Conservation (phyloP, 495 filamentous ascomycete genomes). For the Lasiosphaeria miniovina region DNA sequence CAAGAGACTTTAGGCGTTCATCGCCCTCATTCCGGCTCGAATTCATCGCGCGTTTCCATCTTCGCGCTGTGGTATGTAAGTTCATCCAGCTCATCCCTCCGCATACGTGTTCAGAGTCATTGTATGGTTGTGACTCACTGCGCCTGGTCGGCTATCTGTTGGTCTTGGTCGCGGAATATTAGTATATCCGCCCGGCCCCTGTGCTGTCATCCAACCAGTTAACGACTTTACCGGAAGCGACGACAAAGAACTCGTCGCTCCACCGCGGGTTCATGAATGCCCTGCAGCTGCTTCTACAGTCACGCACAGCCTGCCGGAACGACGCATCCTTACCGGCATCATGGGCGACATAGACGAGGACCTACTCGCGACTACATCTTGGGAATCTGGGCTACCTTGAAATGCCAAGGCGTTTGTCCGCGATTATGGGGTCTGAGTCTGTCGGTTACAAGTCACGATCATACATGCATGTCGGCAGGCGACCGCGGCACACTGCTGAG, state of each 20-base stretch:
- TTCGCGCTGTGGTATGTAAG: too few relatives aligned
- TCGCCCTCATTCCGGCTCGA: too few relatives aligned
- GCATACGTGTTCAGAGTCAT: too few relatives aligned
- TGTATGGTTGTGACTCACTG: too few relatives aligned
- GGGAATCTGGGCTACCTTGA: not conserved
- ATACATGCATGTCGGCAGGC: not conserved
- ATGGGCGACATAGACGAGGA: not conserved
- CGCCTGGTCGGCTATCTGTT: constrained; percentile 2
- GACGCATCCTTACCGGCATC: not conserved
- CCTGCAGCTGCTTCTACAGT: too few relatives aligned
- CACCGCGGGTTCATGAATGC: too few relatives aligned
- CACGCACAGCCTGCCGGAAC: not conserved
- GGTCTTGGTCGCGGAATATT: not conserved
- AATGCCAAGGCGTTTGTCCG: not conserved
- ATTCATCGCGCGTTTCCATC: too few relatives aligned
- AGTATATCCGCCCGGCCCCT: not conserved
- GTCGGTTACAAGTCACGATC: not conserved
- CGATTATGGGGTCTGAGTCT: not conserved
- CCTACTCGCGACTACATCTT: not conserved
- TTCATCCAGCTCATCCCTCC: too few relatives aligned
- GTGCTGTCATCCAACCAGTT: not conserved
- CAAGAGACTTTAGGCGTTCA: too few relatives aligned
- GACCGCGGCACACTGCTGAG: not conserved
- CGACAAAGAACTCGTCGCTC: too few relatives aligned
- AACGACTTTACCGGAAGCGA: too few relatives aligned